Evolutionary conservation across 129 eudicot genomes (phyloP).

Genomic region (Pittosporum tobira): DNA sequence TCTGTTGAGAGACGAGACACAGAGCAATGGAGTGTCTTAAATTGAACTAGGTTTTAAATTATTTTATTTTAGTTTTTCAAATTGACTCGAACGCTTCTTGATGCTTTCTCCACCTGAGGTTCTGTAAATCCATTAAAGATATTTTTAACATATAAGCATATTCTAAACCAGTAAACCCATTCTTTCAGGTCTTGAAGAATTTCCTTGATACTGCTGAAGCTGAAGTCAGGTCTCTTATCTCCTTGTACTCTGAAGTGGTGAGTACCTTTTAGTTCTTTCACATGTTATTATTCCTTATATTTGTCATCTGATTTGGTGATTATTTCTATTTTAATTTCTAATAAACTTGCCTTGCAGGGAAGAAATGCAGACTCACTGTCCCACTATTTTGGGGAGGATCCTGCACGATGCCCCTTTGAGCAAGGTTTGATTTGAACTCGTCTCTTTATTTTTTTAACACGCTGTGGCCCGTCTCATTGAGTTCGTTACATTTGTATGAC

Average conservation of each 20-base stretch:
- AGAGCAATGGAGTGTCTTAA: too few relatives aligned
- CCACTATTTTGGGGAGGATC: slow-evolving; percentile 96
- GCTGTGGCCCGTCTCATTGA: not conserved
- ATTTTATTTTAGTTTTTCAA: too few relatives aligned
- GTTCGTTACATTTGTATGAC: not conserved
- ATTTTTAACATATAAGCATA: not conserved
- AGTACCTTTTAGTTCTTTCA: slow-evolving; percentile 12
- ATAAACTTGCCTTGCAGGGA: slow-evolving; percentile 50
- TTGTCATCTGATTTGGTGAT: not conserved
- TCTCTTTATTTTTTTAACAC: not conserved
- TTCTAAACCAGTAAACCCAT: not conserved
- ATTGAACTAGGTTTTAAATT: too few relatives aligned
- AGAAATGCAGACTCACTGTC: slow-evolving; percentile 93
- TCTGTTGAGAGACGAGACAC: too few relatives aligned
- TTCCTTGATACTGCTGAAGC: slow-evolving; percentile 98
- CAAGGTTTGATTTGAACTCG: slow-evolving; percentile 55
- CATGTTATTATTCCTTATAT: too few relatives aligned
- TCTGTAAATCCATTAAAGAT: not conserved
- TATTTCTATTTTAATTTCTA: slow-evolving; percentile 6
- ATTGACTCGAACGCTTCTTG: not conserved
- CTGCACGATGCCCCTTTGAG: slow-evolving; percentile 93
- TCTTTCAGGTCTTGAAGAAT: slow-evolving; percentile 65
- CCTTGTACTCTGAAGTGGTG: slow-evolving; percentile 92
- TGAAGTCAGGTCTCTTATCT: slow-evolving; percentile 84
- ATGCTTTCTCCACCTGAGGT: not conserved